These are phyloP conservation scores for Rutstroemia sp. DNA, from an alignment of 2,329 filamentous ascomycete species.

Conservation along the genomic window DNA sequence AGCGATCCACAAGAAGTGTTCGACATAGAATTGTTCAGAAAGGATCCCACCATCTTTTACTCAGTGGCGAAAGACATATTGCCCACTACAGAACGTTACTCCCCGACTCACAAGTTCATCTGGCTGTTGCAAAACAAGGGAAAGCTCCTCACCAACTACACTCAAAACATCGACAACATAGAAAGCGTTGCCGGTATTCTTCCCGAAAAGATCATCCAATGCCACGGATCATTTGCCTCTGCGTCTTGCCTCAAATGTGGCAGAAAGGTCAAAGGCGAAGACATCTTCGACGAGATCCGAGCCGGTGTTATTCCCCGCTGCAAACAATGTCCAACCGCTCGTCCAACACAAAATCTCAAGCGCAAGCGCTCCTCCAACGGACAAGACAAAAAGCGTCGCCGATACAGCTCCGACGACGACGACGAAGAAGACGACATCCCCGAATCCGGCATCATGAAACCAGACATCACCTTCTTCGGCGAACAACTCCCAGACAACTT, in stretches of 20 bases:
- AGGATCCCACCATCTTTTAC: conserved; percentile 88
- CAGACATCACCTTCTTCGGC: conserved; percentile 97
- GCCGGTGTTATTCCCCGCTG: conserved; percentile 72
- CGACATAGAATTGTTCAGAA: conserved; percentile 77
- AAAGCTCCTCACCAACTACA: conserved; percentile 94
- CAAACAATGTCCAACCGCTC: conserved; percentile 52
- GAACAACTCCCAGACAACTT: conserved; percentile 83
- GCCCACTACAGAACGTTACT: conserved; percentile 70
- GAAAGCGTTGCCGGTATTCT: conserved; percentile 79
- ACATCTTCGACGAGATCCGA: conserved; percentile 73
- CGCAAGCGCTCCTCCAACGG: conserved; percentile 48
- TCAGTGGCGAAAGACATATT: conserved; percentile 85
- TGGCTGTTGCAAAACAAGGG: conserved; percentile 77
- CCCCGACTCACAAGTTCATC: conserved; percentile 93
- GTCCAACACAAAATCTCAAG: conserved; percentile 45
- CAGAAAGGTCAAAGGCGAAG: conserved; percentile 64
- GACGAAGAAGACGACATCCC: conserved; percentile 58
- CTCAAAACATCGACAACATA: conserved; percentile 97
- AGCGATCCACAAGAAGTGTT: conserved; percentile 90
- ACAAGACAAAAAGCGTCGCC: conserved; percentile 36
- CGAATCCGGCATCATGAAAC: conserved; percentile 79
- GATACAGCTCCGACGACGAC: conserved; percentile 27
- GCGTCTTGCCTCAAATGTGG: conserved; percentile 82
- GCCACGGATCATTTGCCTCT: conserved; percentile 91
- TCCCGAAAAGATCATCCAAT: conserved; percentile 81